phyloP scores from a whole-genome alignment of 495 filamentous ascomycete genomes.

The Neurospora sp. region DNA sequence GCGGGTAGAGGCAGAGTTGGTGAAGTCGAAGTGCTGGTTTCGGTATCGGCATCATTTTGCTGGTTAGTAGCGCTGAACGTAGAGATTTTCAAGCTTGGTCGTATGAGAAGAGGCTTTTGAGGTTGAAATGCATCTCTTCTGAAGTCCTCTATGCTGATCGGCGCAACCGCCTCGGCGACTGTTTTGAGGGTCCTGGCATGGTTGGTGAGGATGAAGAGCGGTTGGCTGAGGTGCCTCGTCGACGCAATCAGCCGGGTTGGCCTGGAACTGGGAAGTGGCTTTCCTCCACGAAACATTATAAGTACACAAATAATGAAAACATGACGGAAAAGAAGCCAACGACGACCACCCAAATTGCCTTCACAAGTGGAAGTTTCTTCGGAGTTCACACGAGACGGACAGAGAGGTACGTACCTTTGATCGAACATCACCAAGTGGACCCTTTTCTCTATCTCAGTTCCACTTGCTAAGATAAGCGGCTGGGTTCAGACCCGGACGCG shows the following conservation, averaged over 20 bases:
- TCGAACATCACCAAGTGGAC: neutral
- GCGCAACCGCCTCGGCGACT: neutral
- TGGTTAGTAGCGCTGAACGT: neutral
- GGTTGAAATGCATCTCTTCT: neutral
- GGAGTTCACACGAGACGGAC: neutral
- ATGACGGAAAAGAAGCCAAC: neutral
- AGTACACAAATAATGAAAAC: neutral
- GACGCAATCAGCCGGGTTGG: neutral
- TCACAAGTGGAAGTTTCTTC: neutral
- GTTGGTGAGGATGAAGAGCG: neutral
- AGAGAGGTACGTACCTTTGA: neutral
- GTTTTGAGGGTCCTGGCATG: neutral
- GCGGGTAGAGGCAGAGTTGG: slow-evolving; percentile 3
- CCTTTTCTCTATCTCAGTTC: neutral
- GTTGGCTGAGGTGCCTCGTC: neutral
- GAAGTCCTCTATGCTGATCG: neutral
- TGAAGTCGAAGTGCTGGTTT: neutral
- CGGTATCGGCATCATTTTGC: neutral
- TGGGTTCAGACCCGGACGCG: neutral
- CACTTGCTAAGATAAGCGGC: neutral
- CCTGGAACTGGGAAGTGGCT: neutral
- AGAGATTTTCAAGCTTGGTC: neutral
- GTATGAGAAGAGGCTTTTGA: neutral
- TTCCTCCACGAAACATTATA: neutral
- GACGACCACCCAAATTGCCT: neutral